phyloP scores from a whole-genome alignment of 768 basidiomycete genomes.

The Trametes cubensis region DNA sequence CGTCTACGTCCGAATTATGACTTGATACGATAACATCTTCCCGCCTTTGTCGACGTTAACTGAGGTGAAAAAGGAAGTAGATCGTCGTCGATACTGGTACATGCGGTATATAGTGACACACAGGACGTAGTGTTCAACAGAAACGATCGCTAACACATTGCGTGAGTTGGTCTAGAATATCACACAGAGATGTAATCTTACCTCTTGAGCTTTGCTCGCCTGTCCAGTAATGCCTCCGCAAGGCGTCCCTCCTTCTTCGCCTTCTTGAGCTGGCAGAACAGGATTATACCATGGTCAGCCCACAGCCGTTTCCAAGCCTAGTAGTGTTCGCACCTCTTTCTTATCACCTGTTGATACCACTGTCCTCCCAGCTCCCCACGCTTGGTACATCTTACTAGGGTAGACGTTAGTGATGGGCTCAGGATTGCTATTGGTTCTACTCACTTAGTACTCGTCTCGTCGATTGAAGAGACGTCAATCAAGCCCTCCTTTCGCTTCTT shows the following conservation, averaged over 20 bases:
- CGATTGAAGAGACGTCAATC: conserved; percentile 43
- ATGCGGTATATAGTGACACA: conserved; percentile 7
- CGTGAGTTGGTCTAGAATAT: not conserved
- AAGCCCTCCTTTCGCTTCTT: conserved; percentile 51
- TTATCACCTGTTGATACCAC: conserved; percentile 72
- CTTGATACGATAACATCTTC: no score
- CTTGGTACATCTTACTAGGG: conserved; percentile 68
- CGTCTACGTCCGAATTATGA: no score
- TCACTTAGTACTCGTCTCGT: conserved; percentile 78
- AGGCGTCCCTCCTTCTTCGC: conserved; percentile 81
- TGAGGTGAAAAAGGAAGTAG: no score
- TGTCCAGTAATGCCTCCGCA: conserved; percentile 77
- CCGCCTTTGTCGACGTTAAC: no score
- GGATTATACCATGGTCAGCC: conserved; percentile 6
- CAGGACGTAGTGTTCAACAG: conserved; percentile 29
- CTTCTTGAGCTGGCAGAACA: conserved; percentile 60
- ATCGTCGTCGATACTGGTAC: not conserved
- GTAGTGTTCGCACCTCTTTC: conserved; percentile 56
- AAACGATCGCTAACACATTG: conserved; percentile 44
- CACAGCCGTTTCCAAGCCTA: not conserved
- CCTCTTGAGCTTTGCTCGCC: conserved; percentile 85
- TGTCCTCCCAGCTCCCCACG: conserved; percentile 82
- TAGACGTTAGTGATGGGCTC: conserved; percentile 6
- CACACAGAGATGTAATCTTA: conserved; percentile 24
- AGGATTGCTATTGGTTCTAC: conserved; percentile 35